These are phyloP conservation scores for Aspergillus haitiensis DNA, from an alignment of 495 filamentous ascomycete genomes.

Conservation along the genomic window DNA sequence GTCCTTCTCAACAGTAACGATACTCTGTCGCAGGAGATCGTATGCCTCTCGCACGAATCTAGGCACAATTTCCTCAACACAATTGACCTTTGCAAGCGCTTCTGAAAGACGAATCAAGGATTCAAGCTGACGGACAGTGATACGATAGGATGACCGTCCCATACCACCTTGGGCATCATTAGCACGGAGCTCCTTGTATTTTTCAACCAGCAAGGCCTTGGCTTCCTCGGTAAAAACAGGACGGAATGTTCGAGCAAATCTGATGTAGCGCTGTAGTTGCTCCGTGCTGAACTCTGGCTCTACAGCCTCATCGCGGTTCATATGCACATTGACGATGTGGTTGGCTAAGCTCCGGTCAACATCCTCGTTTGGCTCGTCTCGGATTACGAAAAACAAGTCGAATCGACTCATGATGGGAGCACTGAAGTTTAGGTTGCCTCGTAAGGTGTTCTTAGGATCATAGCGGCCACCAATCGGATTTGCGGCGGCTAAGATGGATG, in stretches of 20 bases:
- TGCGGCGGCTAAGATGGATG: slow-evolving; percentile 91
- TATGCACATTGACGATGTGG: slow-evolving; percentile 95
- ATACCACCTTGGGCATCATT: slow-evolving; percentile 95
- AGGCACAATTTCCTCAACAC: slow-evolving; percentile 84
- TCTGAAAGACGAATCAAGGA: slow-evolving; percentile 92
- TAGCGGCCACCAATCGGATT: slow-evolving; percentile 96
- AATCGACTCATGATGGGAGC: slow-evolving; percentile 99
- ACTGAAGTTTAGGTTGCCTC: slow-evolving; percentile 96
- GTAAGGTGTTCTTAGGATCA: slow-evolving; percentile 89
- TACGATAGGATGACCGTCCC: slow-evolving; percentile 90
- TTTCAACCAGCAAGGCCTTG: slow-evolving; percentile 78
- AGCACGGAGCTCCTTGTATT: slow-evolving; percentile 93
- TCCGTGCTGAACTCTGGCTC: slow-evolving; percentile 93
- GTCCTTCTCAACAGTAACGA: slow-evolving; percentile 97
- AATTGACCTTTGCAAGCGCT: slow-evolving; percentile 95
- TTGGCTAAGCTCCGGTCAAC: slow-evolving; percentile 88
- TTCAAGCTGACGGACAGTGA: slow-evolving; percentile 95
- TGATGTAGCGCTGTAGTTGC: slow-evolving; percentile 95
- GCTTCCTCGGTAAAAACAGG: slow-evolving; percentile 90
- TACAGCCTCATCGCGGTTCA: slow-evolving; percentile 85
- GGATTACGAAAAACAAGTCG: slow-evolving; percentile 97
- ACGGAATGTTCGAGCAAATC: slow-evolving; percentile 91
- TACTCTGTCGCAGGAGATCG: slow-evolving; percentile 84
- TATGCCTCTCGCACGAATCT: slow-evolving; percentile 89
- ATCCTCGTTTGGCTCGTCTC: slow-evolving; percentile 92